Conservation (phyloP, 2,329 filamentous ascomycete species). For the Colletotrichum shisoi region DNA sequence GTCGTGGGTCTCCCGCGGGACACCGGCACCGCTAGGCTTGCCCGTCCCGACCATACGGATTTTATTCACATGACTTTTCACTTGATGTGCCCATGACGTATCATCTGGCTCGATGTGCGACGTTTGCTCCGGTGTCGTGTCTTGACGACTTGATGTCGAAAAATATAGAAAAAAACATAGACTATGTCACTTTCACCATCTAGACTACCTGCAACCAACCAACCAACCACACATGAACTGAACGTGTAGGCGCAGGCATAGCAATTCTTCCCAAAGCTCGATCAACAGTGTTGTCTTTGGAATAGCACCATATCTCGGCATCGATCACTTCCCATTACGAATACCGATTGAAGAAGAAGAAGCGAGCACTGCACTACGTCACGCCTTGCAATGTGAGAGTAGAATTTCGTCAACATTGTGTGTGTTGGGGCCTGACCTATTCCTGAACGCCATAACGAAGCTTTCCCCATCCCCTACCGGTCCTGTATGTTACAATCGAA, state of each 20-base stretch:
- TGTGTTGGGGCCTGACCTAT: slow-evolving; percentile 28
- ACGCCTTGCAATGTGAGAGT: slow-evolving; percentile 16
- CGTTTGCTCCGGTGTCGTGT: not conserved
- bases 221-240: not conserved
- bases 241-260: not conserved
- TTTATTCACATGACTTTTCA: not conserved
- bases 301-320: not conserved
- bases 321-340: not conserved
- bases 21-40: slow-evolving; percentile 33
- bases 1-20: slow-evolving; percentile 34
- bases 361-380: not conserved
- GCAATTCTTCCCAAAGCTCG: not conserved
- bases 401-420: slow-evolving; percentile 20
- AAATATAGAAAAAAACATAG: too few species aligned
- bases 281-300: not conserved
- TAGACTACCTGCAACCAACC: not conserved
- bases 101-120: not conserved
- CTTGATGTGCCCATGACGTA: slow-evolving; percentile 1
- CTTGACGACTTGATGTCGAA: not conserved
- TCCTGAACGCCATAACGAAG: slow-evolving; percentile 36
- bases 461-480: slow-evolving; percentile 27
- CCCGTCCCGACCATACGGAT: slow-evolving; percentile 22
- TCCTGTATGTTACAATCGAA: slow-evolving; percentile 39
- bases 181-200: not conserved
- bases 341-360: not conserved